Percentiles rank a stretch among this genome's conserved stretches.
These are phyloP conservation scores for Erodium chrysanthum DNA, from an alignment of 441 rosid genomes.

Conservation along the genomic window DNA sequence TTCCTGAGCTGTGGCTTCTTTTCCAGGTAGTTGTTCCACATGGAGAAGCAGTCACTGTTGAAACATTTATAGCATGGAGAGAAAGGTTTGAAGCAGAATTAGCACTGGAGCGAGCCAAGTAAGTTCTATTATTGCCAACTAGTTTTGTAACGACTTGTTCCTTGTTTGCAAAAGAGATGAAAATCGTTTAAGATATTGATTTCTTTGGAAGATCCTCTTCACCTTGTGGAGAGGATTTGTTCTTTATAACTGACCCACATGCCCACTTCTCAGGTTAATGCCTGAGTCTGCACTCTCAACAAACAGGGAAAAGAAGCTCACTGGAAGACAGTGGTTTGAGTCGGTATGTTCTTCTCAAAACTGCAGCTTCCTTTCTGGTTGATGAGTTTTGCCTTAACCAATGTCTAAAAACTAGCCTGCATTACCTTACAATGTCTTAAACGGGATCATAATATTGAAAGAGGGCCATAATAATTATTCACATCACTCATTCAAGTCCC, in stretches of 20 bases:
- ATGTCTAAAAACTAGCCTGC: neutral
- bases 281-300: slow-evolving; percentile 76
- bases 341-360: slow-evolving; percentile 50
- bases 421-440: neutral
- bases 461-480: too few relatives aligned
- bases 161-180: neutral
- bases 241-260: neutral
- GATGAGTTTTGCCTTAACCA: too few relatives aligned
- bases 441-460: too few relatives aligned
- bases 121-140: slow-evolving; percentile 24
- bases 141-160: neutral
- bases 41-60: slow-evolving; percentile 95
- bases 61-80: slow-evolving; percentile 90
- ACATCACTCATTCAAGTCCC: too few relatives aligned
- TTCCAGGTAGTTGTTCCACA: slow-evolving; percentile 74
- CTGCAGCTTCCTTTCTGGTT: slow-evolving; percentile 6
- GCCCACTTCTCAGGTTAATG: slow-evolving; percentile 52
- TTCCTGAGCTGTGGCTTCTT: neutral
- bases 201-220: too few relatives aligned
- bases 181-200: neutral
- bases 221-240: neutral
- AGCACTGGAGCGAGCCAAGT: slow-evolving; percentile 96
- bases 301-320: slow-evolving; percentile 74
- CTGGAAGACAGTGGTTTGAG: slow-evolving; percentile 95
- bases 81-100: slow-evolving; percentile 95